Base-by-base conservation (phyloP, 2,329 filamentous ascomycete genomes). In the Ophiostoma montium region DNA sequence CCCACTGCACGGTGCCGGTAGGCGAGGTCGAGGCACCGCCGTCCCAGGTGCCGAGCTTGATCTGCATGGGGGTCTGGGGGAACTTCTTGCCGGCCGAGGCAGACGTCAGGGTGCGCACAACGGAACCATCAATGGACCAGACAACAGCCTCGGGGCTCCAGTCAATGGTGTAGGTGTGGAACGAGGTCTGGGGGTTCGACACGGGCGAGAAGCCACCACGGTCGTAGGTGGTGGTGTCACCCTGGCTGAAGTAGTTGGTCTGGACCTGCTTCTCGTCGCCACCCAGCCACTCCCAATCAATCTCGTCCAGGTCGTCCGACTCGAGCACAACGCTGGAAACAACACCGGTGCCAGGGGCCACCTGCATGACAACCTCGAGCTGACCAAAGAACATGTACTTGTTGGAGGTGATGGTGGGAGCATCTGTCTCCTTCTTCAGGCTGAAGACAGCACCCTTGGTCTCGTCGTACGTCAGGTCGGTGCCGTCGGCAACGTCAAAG, bases 311-410 rank as follows among this genome's bases (percentile, higher is more conserved):
- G 60, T 83, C 79, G 59, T 95, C 87, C 2, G 88, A 95, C 70
- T 95, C 84, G 55, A 98, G 70, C 38, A 96, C 87, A 36, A 86
- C 75, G 55, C 84, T 89, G 68, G 88, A 95, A 54, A 98, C 85
- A 55, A 98, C 84, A 56, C 92, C 92, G 7, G 71, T 71, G 39
- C 90, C 92, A 3, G 83, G 75, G 23, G 92, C 82, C 35, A 84
- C 82, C 65, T 88, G 83, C 61, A 94, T 70, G 30, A 76, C 78
- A 53, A 87, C 78, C 49, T 94, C 84, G 58, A 95, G 77, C 60
- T 81, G 81, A 54, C 92, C 92, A 65, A 95, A 96, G 85, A 96
- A 95, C 65, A 98, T 86, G 73, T 94, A 96, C 75, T 88, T 89
- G 60, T 80, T 74, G 50, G 76, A 77, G 59, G 72, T 74, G 65